Conservation (phyloP, 2,329 filamentous ascomycete species). For the Anthostomella pinea region DNA sequence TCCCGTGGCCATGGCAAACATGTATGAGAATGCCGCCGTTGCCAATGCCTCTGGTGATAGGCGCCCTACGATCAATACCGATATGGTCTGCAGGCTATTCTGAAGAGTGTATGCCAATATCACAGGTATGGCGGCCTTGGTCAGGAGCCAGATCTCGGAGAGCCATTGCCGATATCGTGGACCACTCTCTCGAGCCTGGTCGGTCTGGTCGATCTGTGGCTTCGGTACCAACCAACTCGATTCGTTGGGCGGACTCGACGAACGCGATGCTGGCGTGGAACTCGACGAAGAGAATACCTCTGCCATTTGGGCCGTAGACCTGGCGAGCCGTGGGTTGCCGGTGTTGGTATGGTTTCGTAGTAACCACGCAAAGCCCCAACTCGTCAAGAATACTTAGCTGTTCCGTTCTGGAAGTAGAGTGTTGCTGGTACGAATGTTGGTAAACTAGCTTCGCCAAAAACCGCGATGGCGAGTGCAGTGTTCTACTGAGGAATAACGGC, state of each 20-base stretch:
- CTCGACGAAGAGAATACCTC: slow-evolving; percentile 11
- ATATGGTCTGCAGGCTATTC: slow-evolving; percentile 79
- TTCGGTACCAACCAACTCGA: slow-evolving; percentile 23
- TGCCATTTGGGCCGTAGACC: slow-evolving; percentile 10
- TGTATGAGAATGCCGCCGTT: slow-evolving; percentile 82
- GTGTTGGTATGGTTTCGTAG: not conserved
- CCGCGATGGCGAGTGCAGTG: too few species aligned
- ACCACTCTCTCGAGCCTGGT: not conserved
- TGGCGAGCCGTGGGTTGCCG: not conserved
- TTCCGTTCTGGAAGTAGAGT: too few species aligned
- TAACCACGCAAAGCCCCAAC: not conserved
- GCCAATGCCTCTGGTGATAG: slow-evolving; percentile 77
- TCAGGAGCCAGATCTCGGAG: slow-evolving; percentile 63
- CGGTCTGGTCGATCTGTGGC: not conserved
- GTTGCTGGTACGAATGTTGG: too few species aligned
- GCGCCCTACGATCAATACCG: slow-evolving; percentile 77
- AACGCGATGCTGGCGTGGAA: slow-evolving; percentile 5
- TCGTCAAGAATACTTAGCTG: too few species aligned
- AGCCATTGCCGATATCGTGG: slow-evolving; percentile 35
- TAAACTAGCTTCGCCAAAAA: too few species aligned
- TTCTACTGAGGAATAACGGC: too few species aligned
- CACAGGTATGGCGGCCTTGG: slow-evolving; percentile 70
- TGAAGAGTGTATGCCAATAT: slow-evolving; percentile 84
- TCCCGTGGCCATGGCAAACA: slow-evolving; percentile 88
- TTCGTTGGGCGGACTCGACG: slow-evolving; percentile 15